Conservation (phyloP, 2,329 filamentous ascomycete species). For the Stagonosporopsis chrysanthemi region DNA sequence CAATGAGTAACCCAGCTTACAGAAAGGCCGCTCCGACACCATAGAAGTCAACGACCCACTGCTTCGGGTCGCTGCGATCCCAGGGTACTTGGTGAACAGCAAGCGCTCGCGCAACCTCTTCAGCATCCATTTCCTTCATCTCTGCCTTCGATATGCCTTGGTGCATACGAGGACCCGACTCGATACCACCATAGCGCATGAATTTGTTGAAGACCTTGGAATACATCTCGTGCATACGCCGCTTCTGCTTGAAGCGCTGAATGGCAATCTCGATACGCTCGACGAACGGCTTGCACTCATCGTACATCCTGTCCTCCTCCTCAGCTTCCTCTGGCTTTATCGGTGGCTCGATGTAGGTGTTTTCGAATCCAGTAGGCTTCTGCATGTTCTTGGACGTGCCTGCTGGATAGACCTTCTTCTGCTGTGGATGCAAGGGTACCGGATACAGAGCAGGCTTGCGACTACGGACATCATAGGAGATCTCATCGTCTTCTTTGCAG, state of each 20-base stretch:
- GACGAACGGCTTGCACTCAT: conserved; percentile 54
- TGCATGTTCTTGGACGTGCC: conserved; percentile 53
- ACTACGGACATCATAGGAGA: conserved; percentile 42
- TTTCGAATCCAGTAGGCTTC: conserved; percentile 61
- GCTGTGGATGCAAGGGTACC: conserved; percentile 35
- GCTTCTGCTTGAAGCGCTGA: conserved; percentile 77
- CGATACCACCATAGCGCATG: conserved; percentile 82
- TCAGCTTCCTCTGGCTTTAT: conserved; percentile 73
- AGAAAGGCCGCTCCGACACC: conserved; percentile 80
- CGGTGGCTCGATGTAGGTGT: conserved; percentile 81
- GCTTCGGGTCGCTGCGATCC: conserved; percentile 57
- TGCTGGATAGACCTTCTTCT: conserved; percentile 39
- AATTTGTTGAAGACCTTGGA: conserved; percentile 77
- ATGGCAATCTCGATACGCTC: conserved; percentile 87
- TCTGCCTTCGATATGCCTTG: conserved; percentile 68
- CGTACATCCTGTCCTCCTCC: conserved; percentile 74
- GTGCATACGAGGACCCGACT: conserved; percentile 68
- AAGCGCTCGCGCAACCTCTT: conserved; percentile 69
- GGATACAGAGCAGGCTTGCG: conserved; percentile 34
- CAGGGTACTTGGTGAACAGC: conserved; percentile 67
- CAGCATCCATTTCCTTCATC: conserved; percentile 66
- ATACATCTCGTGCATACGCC: conserved; percentile 73
- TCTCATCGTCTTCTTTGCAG: conserved; percentile 33
- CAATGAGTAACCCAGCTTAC: conserved; percentile 55
- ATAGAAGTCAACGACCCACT: conserved; percentile 82